Percentiles rank a stretch among this genome's conserved stretches.
Conservation (phyloP, 768 basidiomycete species). For the Termitomyces sp. region DNA sequence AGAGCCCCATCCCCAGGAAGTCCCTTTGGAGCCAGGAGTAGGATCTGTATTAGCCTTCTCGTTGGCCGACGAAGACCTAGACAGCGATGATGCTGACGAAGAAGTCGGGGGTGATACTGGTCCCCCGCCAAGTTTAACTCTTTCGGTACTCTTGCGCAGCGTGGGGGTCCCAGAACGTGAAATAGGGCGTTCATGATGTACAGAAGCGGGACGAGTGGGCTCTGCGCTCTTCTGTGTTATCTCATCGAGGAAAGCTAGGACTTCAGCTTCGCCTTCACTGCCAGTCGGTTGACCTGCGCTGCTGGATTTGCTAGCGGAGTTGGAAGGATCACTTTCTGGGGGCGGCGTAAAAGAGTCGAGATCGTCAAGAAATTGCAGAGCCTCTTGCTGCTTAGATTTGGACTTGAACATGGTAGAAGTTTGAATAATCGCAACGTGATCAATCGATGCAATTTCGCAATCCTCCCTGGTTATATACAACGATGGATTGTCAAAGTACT, state of each 20-base stretch:
- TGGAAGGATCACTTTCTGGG: constrained; percentile 13
- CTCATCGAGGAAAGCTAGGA: constrained; percentile 91
- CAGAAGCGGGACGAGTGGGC: constrained; percentile 54
- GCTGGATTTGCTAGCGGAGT: constrained; percentile 16
- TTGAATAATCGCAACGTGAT: background rate
- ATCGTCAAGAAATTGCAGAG: constrained; percentile 90
- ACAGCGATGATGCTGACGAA: constrained; percentile 39
- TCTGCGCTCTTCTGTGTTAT: constrained; percentile 90
- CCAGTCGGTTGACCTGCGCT: constrained; percentile 18
- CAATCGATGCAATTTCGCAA: background rate
- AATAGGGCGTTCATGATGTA: constrained; percentile 51
- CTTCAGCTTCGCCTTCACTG: constrained; percentile 70
- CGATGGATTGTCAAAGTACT: too few relatives aligned
- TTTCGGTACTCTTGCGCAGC: constrained; percentile 72
- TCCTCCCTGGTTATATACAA: background rate
- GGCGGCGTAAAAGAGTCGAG: constrained; percentile 75
- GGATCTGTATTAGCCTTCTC: constrained; percentile 19
- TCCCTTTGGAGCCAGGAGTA: constrained; percentile 19
- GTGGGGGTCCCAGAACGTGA: constrained; percentile 71
- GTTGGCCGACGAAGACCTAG: constrained; percentile 28
- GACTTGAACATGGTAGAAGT: constrained; percentile 39
- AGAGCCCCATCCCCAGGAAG: constrained; percentile 78
- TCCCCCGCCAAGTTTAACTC: constrained; percentile 63
- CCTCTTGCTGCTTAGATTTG: constrained; percentile 85
- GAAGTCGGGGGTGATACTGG: constrained; percentile 38